Evolutionary conservation across 306 rosid species (phyloP), one percentile per base, ranked within the genome.

Genomic region (Cicer yamashitae): DNA sequence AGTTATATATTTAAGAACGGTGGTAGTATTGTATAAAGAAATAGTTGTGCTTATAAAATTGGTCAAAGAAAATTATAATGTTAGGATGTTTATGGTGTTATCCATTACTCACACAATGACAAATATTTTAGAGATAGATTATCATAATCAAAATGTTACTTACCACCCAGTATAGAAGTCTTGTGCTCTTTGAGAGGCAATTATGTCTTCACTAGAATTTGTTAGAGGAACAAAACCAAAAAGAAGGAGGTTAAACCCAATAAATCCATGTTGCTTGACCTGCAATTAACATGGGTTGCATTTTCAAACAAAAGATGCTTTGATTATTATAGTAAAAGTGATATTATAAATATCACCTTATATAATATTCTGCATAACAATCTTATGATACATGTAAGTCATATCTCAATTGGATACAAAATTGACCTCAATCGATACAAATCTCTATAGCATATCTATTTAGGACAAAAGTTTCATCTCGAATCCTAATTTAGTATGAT

Each of bases 101-200:
- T 41, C 43, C 62, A 40, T 40, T 11, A 41, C 6, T 11, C 10
- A 34, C 17, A 10, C 8, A 8, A 9, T 61, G 70, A 1, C 57
- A 57, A 46, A 77, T 7, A 47, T 22, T 14, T 56, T 56, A 30
- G 17, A 48, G 64, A 58, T 65, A 48, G 54, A 38, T 68, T 68
- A 47, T 41, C 13, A 14, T n/a, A 67, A 30, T 17, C 20, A 47
- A 8, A 22, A 39, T 3, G 40, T 7, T 48, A 75, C 84, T 47
- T 81, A 86, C 96, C 96, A 87, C 39, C 91, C 89, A 10, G 61
- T 7, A 18, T 6, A 13, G 70, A 79, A 90, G 9, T 88, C 91
- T 1, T 79, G 48, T 37, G 74, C 86, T 89, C 93, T 85, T 69
- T 71, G 77, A 22, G 72, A 30, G 10, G 96, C 91, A 6, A 20